A percentile compares a stretch with the other conserved stretches of the same genome.
phyloP scores from a whole-genome alignment of 371 early-diverging fungal genomes.

The Mortierella sp. region DNA sequence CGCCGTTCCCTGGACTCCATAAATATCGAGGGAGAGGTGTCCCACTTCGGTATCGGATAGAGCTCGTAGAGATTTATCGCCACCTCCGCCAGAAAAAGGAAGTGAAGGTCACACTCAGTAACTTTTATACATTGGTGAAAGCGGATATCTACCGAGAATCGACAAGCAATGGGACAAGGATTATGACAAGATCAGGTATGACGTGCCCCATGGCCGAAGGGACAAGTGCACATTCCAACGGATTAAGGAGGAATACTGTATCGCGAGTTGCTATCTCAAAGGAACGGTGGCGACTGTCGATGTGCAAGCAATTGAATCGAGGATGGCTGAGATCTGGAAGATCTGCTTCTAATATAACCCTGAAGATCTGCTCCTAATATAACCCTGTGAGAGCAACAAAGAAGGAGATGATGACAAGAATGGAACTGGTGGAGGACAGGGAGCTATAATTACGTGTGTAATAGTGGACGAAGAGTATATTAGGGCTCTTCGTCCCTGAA shows the following conservation, averaged over 20 bases:
- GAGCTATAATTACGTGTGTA: no score
- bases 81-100: neutral
- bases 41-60: neutral
- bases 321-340: neutral
- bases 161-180: conserved; percentile 2
- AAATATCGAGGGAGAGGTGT: neutral
- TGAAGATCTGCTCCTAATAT: no score
- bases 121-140: neutral
- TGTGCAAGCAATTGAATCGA: neutral
- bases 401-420: no score
- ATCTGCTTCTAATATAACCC: neutral
- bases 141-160: neutral
- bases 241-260: neutral
- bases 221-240: neutral
- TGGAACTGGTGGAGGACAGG: no score
- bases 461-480: no score
- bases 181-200: conserved; percentile 3
- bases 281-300: neutral
- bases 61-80: neutral
- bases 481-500: no score
- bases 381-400: no score
- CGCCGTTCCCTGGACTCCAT: neutral
- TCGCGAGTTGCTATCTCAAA: neutral
- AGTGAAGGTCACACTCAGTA: neutral
- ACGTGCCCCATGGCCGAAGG: neutral